These are phyloP conservation scores for Tolypocladium ophioglossoides DNA, from an alignment of 2,329 filamentous ascomycete genomes.

Conservation along the genomic window DNA sequence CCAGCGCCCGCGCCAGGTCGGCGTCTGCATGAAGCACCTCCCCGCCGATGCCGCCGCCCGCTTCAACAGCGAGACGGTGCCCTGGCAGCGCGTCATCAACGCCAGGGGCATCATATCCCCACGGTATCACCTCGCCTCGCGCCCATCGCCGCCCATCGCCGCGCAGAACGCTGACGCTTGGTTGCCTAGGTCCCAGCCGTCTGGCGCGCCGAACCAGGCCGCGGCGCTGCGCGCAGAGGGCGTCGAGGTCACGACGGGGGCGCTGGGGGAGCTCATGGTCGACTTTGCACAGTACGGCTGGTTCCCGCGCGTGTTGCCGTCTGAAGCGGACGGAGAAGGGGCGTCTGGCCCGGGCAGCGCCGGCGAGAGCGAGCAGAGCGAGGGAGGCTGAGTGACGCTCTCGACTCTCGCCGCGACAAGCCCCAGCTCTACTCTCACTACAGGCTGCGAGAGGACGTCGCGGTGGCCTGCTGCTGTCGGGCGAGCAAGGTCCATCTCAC, in stretches of 20 bases:
- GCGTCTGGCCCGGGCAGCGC: not conserved
- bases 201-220: slow-evolving; percentile 39
- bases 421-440: too few species aligned
- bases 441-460: too few species aligned
- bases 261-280: slow-evolving; percentile 41
- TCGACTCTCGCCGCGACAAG: too few species aligned
- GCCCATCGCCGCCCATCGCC: not conserved
- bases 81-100: slow-evolving; percentile 92
- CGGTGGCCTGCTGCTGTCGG: too few species aligned
- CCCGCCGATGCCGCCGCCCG: slow-evolving; percentile 38
- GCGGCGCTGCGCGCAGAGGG: slow-evolving; percentile 39
- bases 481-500: too few species aligned
- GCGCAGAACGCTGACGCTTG: not conserved
- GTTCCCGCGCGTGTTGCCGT: slow-evolving; percentile 42
- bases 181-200: slow-evolving; percentile 33
- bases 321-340: slow-evolving; percentile 15
- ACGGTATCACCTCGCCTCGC: slow-evolving; percentile 41
- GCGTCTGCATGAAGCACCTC: slow-evolving; percentile 81
- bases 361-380: not conserved
- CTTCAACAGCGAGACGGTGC: slow-evolving; percentile 71
- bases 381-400: not conserved
- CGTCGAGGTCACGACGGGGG: slow-evolving; percentile 35
- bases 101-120: slow-evolving; percentile 77
- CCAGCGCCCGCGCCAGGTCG: slow-evolving; percentile 72
- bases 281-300: slow-evolving; percentile 43